Percentiles rank a stretch among this genome's conserved stretches.
Evolutionary conservation across 257 asterid genomes (phyloP).

Genomic region (Asclepias syriaca): DNA sequence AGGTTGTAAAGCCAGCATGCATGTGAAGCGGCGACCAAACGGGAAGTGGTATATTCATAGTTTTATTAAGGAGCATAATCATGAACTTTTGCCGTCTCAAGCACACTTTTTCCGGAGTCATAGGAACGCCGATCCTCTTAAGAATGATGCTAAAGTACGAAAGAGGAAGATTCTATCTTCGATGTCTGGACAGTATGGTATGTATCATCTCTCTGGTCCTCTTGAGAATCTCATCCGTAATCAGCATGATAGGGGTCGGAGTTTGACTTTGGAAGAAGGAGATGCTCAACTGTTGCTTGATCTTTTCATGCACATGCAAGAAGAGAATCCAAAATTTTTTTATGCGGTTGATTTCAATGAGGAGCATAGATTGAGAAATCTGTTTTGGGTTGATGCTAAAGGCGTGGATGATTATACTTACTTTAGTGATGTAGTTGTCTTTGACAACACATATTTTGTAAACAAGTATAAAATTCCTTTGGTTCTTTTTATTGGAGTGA

Average conservation of each 20-base stretch:
- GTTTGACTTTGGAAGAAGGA: constrained; percentile 72
- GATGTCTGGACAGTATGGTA: constrained; percentile 41
- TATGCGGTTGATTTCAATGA: constrained; percentile 79
- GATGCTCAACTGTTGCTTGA: constrained; percentile 71
- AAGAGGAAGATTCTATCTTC: constrained; percentile 51
- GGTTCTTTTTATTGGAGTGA: constrained; percentile 79
- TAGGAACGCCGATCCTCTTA: constrained; percentile 49
- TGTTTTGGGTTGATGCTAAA: constrained; percentile 92
- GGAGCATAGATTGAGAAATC: constrained; percentile 77
- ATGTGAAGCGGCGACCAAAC: constrained; percentile 62
- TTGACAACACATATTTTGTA: constrained; percentile 57
- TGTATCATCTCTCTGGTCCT: constrained; percentile 50
- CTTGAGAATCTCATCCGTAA: constrained; percentile 54
- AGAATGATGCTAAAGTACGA: constrained; percentile 50
- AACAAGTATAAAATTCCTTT: constrained; percentile 68
- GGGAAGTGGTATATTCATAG: constrained; percentile 88
- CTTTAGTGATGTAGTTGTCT: constrained; percentile 71
- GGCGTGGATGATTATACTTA: constrained; percentile 64
- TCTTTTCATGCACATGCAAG: constrained; percentile 64
- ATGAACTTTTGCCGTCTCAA: constrained; percentile 88
- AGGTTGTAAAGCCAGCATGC: constrained; percentile 93
- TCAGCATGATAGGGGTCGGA: constrained; percentile 82
- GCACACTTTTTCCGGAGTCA: constrained; percentile 88
- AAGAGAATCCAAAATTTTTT: constrained; percentile 70
- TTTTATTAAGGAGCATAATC: constrained; percentile 80